Base-by-base conservation (phyloP, 129 eudicot genomes). In the Saposhnikovia divaricata region DNA sequence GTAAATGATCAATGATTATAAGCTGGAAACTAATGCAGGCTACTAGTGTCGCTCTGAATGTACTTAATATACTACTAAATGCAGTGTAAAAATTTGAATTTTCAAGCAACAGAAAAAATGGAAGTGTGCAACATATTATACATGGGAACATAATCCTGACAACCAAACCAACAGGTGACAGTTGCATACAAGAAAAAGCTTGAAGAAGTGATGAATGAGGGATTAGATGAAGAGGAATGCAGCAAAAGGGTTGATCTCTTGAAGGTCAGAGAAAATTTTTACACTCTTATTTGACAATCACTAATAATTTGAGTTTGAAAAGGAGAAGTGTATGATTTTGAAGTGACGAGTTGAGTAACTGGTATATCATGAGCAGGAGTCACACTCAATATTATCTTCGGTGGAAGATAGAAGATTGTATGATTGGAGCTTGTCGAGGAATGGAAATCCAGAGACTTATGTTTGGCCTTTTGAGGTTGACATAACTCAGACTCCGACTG, bases 341-440 rank as follows among this genome's bases (percentile, higher is more conserved):
- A 68, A 31, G 21, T 31, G 21, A 27, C 9, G 31, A 68, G 43
- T 68, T 68, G 23, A 65, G 73, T 68, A 68, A 68, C 42, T 68
- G 43, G 73, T 13, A 42, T 42, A 23, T 43, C 55, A 10, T 44
- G 34, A 42, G 77, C 51, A 94, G 96, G 98, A 91, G 71, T 87
- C 98, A 0, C 84, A 92, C 78, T 74, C 91, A 4, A 87, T 91
- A n/a, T 85, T 94, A 82, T 91, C 98, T 0, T 65, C 91, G 0
- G 89, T 74, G 31, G 91, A 91, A 68, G 98, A 94, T 69, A 87
- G 97, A 84, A 91, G 98, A 76, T 28, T 94, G 57, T 91, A 94
- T 6, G 97, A 94, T 85, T 94, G 98, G 97, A 94, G 98, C 83
- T 77, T 94, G 80, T 92, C 96, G 5, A 91, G 98, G 59, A 86